These are phyloP conservation scores for Bidens hawaiensis DNA, from an alignment of 140 eudicot genomes.

Conservation along the genomic window DNA sequence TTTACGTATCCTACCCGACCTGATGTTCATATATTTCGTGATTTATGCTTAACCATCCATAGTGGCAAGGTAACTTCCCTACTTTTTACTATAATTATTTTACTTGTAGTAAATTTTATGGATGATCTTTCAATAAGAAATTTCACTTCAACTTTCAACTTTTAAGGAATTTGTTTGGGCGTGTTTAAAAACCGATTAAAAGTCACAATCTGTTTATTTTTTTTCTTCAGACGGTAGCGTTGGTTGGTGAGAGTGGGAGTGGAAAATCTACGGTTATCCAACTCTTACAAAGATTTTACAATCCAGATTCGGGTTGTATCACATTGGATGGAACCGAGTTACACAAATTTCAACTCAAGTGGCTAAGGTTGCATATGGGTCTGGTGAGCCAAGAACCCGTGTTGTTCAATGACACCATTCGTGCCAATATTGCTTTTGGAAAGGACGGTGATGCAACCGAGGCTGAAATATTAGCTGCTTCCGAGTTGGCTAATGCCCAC, in stretches of 20 bases:
- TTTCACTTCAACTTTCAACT: no score
- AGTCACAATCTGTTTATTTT: neutral
- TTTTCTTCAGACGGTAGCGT: constrained; percentile 52
- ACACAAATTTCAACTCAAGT: constrained; percentile 56
- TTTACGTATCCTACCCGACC: constrained; percentile 80
- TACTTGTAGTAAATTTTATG: neutral
- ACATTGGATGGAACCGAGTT: constrained; percentile 60
- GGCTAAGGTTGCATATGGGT: constrained; percentile 84
- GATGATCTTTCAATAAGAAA: no score
- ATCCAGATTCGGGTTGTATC: constrained; percentile 57
- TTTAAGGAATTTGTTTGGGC: no score
- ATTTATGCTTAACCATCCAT: constrained; percentile 63
- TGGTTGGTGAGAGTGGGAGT: constrained; percentile 87
- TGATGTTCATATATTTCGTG: constrained; percentile 58
- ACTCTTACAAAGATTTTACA: constrained; percentile 66
- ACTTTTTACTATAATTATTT: neutral
- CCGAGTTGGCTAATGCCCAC: constrained; percentile 84
- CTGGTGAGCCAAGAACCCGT: constrained; percentile 85
- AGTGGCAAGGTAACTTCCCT: constrained; percentile 37
- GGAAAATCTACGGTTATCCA: constrained; percentile 82
- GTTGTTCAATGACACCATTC: constrained; percentile 73
- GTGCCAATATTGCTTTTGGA: constrained; percentile 80
- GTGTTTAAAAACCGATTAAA: neutral
- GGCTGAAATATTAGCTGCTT: constrained; percentile 67
- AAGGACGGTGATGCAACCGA: constrained; percentile 72